Evolutionary conservation across 768 basidiomycete genomes (phyloP).

Genomic region (Tylopilus rubrobrunneus): DNA sequence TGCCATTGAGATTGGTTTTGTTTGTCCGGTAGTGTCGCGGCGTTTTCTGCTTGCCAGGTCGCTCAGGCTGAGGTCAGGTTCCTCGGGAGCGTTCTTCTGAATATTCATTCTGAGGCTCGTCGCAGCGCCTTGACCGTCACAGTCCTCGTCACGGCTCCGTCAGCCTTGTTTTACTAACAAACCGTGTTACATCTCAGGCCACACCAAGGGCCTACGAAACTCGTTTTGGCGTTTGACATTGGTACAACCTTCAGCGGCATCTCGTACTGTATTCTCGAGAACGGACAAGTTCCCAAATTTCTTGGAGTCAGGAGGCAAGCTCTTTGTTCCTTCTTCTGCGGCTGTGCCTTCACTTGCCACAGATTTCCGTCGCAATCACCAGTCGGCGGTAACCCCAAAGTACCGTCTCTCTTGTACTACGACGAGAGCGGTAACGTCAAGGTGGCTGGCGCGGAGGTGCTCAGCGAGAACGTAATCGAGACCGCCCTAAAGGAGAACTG

Average conservation of each 20-base stretch:
- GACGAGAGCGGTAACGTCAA: background rate
- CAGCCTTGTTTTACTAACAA: too few relatives aligned
- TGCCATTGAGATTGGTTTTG: too few relatives aligned
- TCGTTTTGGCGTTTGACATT: conserved; percentile 44
- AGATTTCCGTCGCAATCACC: conserved; percentile 33
- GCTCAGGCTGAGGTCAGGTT: too few relatives aligned
- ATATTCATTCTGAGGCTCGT: too few relatives aligned
- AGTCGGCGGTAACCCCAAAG: background rate
- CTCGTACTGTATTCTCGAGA: conserved; percentile 30
- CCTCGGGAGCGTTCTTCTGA: too few relatives aligned
- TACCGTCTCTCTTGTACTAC: background rate
- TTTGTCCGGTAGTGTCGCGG: too few relatives aligned
- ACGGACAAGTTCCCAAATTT: conserved; percentile 10
- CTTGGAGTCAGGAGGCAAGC: conserved; percentile 10
- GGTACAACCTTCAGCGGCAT: conserved; percentile 46
- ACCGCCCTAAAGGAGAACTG: background rate
- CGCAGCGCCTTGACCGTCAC: too few relatives aligned
- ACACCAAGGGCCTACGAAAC: conserved; percentile 16
- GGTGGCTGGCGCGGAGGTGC: background rate
- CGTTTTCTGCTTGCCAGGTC: too few relatives aligned
- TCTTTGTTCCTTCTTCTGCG: background rate
- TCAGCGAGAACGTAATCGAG: background rate
- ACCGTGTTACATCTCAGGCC: conserved; percentile 4
- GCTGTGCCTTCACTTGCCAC: conserved; percentile 1
- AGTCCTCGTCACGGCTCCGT: too few relatives aligned